These are phyloP conservation scores for Kodamaea suecica DNA, from an alignment of 1,139 yeast species.

Conservation along the genomic window DNA sequence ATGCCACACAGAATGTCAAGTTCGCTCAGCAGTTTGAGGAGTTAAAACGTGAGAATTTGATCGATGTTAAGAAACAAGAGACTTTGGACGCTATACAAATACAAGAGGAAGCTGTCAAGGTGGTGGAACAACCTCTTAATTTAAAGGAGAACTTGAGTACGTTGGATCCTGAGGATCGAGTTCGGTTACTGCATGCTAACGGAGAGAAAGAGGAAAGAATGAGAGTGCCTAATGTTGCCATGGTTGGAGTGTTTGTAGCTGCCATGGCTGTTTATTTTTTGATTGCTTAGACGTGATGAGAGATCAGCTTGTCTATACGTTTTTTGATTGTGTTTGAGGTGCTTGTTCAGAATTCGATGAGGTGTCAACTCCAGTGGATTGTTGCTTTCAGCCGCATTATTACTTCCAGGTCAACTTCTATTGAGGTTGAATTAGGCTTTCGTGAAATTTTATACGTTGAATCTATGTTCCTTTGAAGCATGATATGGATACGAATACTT, in stretches of 20 bases:
- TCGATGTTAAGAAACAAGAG: slow-evolving; percentile 21
- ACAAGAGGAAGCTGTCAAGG: not conserved
- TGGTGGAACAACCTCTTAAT: slow-evolving; percentile 16
- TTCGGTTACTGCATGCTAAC: slow-evolving; percentile 31
- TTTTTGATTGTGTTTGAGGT: no score
- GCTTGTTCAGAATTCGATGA: no score
- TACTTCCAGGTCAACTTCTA: no score
- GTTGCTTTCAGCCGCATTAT: no score
- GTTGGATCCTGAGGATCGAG: slow-evolving; percentile 47
- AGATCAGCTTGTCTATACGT: no score
- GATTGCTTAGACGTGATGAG: slow-evolving; percentile 2
- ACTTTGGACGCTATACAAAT: slow-evolving; percentile 11
- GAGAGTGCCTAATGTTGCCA: slow-evolving; percentile 10
- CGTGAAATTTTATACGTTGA: no score
- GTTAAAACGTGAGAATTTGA: slow-evolving; percentile 46
- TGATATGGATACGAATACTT: no score
- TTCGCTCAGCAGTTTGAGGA: slow-evolving; percentile 72
- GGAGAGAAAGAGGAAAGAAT: slow-evolving; percentile 15
- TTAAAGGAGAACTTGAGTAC: slow-evolving; percentile 24
- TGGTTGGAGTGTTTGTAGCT: slow-evolving; percentile 32
- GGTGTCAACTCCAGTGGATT: no score
- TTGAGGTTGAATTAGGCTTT: no score
- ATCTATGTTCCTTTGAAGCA: no score
- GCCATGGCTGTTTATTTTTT: slow-evolving; percentile 15
- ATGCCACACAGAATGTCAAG: slow-evolving; percentile 49